Conservation (phyloP, 2,329 filamentous ascomycete genomes). For the Cordyceps tenuipes region DNA sequence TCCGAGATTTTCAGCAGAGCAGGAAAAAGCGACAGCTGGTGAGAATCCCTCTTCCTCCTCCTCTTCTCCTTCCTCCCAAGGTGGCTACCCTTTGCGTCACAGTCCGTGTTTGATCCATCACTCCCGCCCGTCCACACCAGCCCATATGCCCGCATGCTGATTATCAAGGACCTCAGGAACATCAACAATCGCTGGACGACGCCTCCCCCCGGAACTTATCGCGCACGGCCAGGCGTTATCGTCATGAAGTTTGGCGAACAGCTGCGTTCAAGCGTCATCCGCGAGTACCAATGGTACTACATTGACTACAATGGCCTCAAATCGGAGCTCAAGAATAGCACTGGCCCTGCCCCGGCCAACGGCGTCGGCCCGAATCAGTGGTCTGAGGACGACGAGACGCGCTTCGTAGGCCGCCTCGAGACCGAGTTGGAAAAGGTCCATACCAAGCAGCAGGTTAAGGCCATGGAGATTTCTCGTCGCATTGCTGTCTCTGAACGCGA, state of each 20-base stretch:
- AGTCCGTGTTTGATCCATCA: background rate
- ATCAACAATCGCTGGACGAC: slow-evolving; percentile 34
- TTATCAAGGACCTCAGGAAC: slow-evolving; percentile 42
- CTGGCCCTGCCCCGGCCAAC: slow-evolving; percentile 38
- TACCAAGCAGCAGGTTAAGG: slow-evolving; percentile 94
- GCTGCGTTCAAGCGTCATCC: slow-evolving; percentile 89
- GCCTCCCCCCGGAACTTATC: slow-evolving; percentile 24
- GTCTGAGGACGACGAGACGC: slow-evolving; percentile 85
- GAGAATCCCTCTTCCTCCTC: background rate
- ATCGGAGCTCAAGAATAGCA: slow-evolving; percentile 69
- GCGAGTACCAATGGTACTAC: slow-evolving; percentile 97
- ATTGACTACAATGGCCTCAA: slow-evolving; percentile 96
- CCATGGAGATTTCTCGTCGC: slow-evolving; percentile 85
- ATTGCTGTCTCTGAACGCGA: slow-evolving; percentile 85
- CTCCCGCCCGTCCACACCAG: background rate
- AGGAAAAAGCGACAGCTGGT: background rate
- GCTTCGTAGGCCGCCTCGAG: slow-evolving; percentile 81
- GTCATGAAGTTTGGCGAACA: slow-evolving; percentile 90
- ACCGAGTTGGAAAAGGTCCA: slow-evolving; percentile 94
- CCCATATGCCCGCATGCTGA: slow-evolving; percentile 35
- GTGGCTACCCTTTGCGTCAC: background rate
- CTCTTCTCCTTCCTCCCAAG: background rate
- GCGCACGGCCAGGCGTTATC: slow-evolving; percentile 42
- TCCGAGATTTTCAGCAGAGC: background rate
- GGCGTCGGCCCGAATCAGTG: slow-evolving; percentile 52